Base-by-base conservation (phyloP, 768 basidiomycete genomes). In the Mycena epipterygia region DNA sequence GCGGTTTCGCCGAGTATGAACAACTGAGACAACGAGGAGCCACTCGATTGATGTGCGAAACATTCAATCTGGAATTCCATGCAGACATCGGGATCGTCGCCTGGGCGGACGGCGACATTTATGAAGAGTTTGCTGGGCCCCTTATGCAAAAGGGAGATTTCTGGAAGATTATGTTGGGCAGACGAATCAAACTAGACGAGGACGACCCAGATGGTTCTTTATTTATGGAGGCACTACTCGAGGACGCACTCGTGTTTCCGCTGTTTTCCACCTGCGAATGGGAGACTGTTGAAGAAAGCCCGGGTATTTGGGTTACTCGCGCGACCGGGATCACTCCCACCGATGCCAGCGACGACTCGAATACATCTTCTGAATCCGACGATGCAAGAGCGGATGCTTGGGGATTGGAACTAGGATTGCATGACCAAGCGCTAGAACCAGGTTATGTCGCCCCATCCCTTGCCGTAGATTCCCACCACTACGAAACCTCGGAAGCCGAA, bases 151-250 rank as follows among this genome's bases (percentile, higher is more conserved):
- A 74, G 30, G 82, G 80, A 5, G 79, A 83, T 64, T 66, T 70
- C 12, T 84, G 85, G 85, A 82, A 82, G 64, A 83, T 85, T 11
- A 77, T 79, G 56, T 78, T 85, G 16, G 84, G 84, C 7, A 68
- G 84, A 25, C 60, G 80, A 11, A 69, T 86, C 32, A 37, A 71
- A 33, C 76, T 85, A 17, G 82, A 82, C 17, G 75, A 71, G 23
- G 80, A 81, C 25, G 83, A 84, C 67, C 37, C 71, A 0, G 82
- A 85, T 64, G 84, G 84, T 0, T 73, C 80, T 2, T 39, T 33
- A 23, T 84, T 84, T 61, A 74, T 82, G 3, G 79, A 80, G 48
- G 79, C 71, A 1, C 30, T 82, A 5, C 64, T 82, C 21, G 82
- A 83, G 56, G 83, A 84, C 41, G 79, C 74, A 0, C 46, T 80